A percentile compares a stretch with the other conserved stretches of the same genome.
phyloP scores from a whole-genome alignment of 805 yeast genomes.

The Saccharomycopsis oosterbeekiorum region DNA sequence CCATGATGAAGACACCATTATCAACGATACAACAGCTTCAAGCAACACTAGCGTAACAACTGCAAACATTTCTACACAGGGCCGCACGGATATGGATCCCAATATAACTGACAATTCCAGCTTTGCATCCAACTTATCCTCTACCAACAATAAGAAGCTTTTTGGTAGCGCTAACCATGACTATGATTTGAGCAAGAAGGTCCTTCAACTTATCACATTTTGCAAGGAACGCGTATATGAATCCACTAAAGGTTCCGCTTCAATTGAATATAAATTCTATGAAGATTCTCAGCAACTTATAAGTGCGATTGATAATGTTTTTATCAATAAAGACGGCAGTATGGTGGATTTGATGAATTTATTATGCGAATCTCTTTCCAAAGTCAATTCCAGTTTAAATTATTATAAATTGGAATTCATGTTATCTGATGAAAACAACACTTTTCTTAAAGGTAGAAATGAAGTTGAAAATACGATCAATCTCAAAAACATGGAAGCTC shows the following conservation, averaged over 20 bases:
- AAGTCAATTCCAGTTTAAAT: slow-evolving; percentile 5
- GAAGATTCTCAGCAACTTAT: background rate
- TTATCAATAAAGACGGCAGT: background rate
- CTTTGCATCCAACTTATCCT: background rate
- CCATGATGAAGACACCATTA: background rate
- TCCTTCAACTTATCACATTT: background rate
- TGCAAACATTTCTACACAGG: background rate
- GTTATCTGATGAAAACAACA: slow-evolving; percentile 9
- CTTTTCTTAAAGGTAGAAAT: slow-evolving; percentile 23
- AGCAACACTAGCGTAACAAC: background rate
- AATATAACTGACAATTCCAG: background rate
- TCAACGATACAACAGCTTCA: background rate
- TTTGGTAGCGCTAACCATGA: background rate
- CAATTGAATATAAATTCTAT: background rate
- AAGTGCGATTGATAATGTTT: background rate
- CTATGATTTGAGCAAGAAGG: background rate
- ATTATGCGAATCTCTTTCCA: slow-evolving; percentile 7
- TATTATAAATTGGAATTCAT: slow-evolving; percentile 13
- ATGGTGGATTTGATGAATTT: slow-evolving; percentile 2
- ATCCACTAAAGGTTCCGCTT: background rate
- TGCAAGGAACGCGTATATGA: background rate
- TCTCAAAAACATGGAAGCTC: slow-evolving; percentile 33
- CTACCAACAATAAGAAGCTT: background rate
- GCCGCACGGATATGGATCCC: background rate
- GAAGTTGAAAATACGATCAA: slow-evolving; percentile 38